Conservation (phyloP, 345 rosid species). For the Nephelium lappaceum region DNA sequence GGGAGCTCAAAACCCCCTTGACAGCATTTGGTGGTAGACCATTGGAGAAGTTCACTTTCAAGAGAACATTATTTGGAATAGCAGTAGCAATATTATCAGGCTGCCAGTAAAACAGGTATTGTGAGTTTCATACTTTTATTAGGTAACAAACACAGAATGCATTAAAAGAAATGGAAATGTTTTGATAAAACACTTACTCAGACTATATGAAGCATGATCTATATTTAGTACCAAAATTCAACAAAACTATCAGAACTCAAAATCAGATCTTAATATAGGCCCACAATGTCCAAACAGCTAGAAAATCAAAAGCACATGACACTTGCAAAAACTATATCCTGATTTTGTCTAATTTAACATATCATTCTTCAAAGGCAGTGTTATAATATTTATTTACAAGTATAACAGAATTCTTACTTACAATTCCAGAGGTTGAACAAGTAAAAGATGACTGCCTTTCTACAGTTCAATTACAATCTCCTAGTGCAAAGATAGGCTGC, state of each 20-base stretch:
- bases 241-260: too few relatives aligned
- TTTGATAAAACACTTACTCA: too few relatives aligned
- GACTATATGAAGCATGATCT: too few relatives aligned
- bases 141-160: background rate
- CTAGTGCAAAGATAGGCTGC: background rate
- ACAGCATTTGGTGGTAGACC: conserved; percentile 24
- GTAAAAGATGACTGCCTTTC: background rate
- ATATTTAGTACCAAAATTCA: too few relatives aligned
- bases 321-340: too few relatives aligned
- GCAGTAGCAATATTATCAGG: conserved; percentile 39
- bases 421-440: background rate
- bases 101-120: conserved; percentile 41
- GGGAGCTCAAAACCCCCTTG: conserved; percentile 23
- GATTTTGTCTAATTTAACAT: background rate
- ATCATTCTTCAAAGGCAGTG: background rate
- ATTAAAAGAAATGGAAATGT: background rate
- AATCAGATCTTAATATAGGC: too few relatives aligned
- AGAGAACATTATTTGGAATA: conserved; percentile 25
- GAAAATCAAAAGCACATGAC: background rate
- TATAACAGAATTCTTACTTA: background rate
- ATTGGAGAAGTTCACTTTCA: conserved; percentile 27
- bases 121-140: background rate
- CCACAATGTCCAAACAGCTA: too few relatives aligned
- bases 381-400: background rate
- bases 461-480: background rate